Percentiles rank a stretch among this genome's conserved stretches.
Conservation (phyloP, 441 rosid genomes). For the Populus trichocarpa region DNA sequence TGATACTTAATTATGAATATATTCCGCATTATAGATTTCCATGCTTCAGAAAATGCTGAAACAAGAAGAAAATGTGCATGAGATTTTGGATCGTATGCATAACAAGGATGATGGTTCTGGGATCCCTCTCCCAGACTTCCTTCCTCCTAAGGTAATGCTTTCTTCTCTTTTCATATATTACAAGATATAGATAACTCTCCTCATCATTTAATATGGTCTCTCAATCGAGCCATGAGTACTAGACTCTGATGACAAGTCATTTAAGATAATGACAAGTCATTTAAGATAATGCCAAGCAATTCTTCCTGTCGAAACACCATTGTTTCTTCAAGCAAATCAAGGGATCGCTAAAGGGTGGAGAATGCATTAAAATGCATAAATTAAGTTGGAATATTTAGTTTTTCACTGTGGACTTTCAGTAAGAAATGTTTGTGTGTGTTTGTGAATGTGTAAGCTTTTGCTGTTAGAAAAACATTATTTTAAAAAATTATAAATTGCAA, state of each 20-base stretch:
- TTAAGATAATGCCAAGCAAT: neutral
- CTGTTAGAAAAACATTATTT: too few relatives aligned
- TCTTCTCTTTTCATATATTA: neutral
- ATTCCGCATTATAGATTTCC: slow-evolving; percentile 38
- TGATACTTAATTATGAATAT: neutral
- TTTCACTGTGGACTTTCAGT: neutral
- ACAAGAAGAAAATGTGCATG: slow-evolving; percentile 75
- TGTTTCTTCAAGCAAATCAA: too few relatives aligned
- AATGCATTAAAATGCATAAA: neutral
- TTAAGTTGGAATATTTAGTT: neutral
- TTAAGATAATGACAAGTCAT: too few relatives aligned
- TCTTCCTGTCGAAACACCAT: neutral
- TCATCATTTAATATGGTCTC: neutral
- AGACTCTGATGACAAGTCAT: too few relatives aligned
- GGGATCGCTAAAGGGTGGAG: neutral
- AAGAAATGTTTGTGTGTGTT: too few relatives aligned
- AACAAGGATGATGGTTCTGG: slow-evolving; percentile 36
- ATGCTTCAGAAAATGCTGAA: slow-evolving; percentile 69
- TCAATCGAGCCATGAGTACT: too few relatives aligned
- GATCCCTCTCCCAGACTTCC: slow-evolving; percentile 55
- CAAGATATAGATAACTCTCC: neutral
- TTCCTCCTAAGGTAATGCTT: slow-evolving; percentile 70
- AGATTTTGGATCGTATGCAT: slow-evolving; percentile 55
- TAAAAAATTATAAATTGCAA: too few relatives aligned
- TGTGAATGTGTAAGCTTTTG: too few relatives aligned